Base-by-base conservation (phyloP, 148 eudicot genomes). In the Heliosperma pusillum region DNA sequence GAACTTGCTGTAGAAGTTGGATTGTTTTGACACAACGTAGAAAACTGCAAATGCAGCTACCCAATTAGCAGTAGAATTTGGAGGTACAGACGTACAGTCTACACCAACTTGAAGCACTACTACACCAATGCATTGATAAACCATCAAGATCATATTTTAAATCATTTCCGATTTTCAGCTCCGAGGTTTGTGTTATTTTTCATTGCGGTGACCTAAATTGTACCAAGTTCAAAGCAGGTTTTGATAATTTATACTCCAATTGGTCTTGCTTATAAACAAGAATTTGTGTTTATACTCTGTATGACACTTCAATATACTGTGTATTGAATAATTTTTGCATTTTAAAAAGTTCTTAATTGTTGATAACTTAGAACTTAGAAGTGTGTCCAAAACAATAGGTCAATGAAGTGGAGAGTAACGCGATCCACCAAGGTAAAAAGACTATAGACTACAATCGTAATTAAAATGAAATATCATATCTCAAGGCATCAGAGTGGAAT, bases 1-100 rank as follows among this genome's bases (percentile, higher is more conserved):
- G 83, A 95, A 95, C 60, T 86, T 87, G 47, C 75, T 78, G 72
- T 92, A 94, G 83, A 90, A 92, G 86, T 84, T 77, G 29, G 96
- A 87, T 55, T 50, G 79, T 71, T 75, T 90, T 15, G 98, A 94
- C 59, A 91, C 92, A 25, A 88, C 81, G 52, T 79, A 91, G 82
- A 94, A 92, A 66, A 94, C 97, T 94, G 89, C 85, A 86, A 22
- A 55, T n/a, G 73, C 25, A 12, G 70, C 72, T 44, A 69, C 21
- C 30, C 74, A 64, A 70, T 68, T 11, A 69, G 77, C 7, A 36
- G 55, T 47, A 4, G 19, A 0, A 50, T 50, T 2, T 15, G 13
- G 19, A 50, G 17, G n/a, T 20, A 42, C 66, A 29, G 9, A 15
- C 11, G n/a, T 20, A 42, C 66, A 29, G 9, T 20, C 11, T 21